Percentiles rank a stretch among this genome's conserved stretches.
phyloP scores from a whole-genome alignment of 371 early-diverging fungal species.

The Actinomortierella ambigua region DNA sequence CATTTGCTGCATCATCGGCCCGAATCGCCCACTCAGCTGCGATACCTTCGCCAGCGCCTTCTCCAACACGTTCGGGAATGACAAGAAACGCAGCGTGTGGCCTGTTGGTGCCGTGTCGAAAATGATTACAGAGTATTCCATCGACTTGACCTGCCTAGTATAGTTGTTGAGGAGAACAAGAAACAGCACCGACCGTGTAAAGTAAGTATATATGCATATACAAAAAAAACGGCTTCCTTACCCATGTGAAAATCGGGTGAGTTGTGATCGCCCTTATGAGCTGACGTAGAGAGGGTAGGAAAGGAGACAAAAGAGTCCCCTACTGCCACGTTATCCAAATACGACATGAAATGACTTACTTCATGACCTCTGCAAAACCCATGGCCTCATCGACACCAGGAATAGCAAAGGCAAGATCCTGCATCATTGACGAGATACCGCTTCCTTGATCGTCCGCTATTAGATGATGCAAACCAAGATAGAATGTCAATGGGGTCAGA shows the following conservation, averaged over 20 bases:
- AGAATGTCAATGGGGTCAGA: background rate
- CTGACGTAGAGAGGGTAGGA: too few species aligned
- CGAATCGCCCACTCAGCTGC: slow-evolving; percentile 90
- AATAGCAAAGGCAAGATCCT: slow-evolving; percentile 96
- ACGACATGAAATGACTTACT: slow-evolving; percentile 55
- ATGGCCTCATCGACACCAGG: slow-evolving; percentile 99
- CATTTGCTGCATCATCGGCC: slow-evolving; percentile 95
- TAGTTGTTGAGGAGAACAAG: background rate
- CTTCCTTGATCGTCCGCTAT: slow-evolving; percentile 74
- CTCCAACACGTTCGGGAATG: slow-evolving; percentile 95
- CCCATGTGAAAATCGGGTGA: too few species aligned
- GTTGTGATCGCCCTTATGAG: too few species aligned
- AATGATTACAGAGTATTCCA: slow-evolving; percentile 97
- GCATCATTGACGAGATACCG: slow-evolving; percentile 88
- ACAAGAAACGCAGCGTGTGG: slow-evolving; percentile 98
- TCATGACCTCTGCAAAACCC: slow-evolving; percentile 99
- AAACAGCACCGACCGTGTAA: too few species aligned
- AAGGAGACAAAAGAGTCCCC: too few species aligned
- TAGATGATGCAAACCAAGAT: background rate
- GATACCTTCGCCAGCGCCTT: slow-evolving; percentile 96
- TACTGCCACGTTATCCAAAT: too few species aligned
- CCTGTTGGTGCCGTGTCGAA: slow-evolving; percentile 99
- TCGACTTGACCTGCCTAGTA: slow-evolving; percentile 89
- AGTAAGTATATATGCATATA: too few species aligned
- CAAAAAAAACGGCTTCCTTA: too few species aligned